phyloP scores from a whole-genome alignment of 495 filamentous ascomycete species.

The Rhizodiscina lignyota region DNA sequence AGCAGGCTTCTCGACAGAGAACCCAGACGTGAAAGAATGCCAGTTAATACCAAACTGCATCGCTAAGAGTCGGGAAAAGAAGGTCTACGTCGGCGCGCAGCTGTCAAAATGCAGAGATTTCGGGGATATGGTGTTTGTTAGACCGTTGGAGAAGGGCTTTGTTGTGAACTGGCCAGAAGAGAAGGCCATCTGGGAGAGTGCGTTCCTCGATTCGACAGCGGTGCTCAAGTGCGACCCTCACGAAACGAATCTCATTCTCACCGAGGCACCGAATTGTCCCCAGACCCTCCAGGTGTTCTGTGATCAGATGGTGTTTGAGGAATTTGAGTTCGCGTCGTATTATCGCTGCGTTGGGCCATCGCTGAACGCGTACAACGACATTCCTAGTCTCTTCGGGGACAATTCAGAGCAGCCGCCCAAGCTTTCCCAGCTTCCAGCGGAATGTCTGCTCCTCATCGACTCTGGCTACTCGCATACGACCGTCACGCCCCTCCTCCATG shows the following conservation, averaged over 20 bases:
- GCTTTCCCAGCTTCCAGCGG: conserved; percentile 36
- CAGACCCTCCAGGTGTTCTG: conserved; percentile 68
- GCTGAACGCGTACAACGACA: conserved; percentile 1
- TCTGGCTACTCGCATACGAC: conserved; percentile 88
- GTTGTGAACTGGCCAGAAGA: conserved; percentile 94
- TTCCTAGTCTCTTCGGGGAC: background rate
- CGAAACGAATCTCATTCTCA: conserved; percentile 66
- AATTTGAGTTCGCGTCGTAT: conserved; percentile 88
- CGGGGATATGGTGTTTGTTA: conserved; percentile 71
- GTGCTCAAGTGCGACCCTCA: conserved; percentile 55
- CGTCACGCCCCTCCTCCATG: conserved; percentile 71
- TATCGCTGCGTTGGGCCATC: conserved; percentile 47
- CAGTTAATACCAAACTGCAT: conserved; percentile 73
- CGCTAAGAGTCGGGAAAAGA: conserved; percentile 62
- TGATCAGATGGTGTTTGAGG: conserved; percentile 95
- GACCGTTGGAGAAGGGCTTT: conserved; percentile 90
- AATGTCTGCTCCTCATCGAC: conserved; percentile 78
- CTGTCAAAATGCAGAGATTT: conserved; percentile 72
- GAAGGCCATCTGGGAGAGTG: conserved; percentile 87
- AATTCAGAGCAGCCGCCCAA: background rate
- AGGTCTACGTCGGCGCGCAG: conserved; percentile 63
- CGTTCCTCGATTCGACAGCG: conserved; percentile 66
- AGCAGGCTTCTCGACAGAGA: conserved; percentile 53
- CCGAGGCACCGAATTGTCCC: conserved; percentile 82
- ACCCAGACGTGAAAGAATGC: conserved; percentile 29